Evolutionary conservation across 2,329 filamentous ascomycete species (phyloP), one percentile per base, ranked within the genome.

Genomic region (Diaporthe aspalathi): DNA sequence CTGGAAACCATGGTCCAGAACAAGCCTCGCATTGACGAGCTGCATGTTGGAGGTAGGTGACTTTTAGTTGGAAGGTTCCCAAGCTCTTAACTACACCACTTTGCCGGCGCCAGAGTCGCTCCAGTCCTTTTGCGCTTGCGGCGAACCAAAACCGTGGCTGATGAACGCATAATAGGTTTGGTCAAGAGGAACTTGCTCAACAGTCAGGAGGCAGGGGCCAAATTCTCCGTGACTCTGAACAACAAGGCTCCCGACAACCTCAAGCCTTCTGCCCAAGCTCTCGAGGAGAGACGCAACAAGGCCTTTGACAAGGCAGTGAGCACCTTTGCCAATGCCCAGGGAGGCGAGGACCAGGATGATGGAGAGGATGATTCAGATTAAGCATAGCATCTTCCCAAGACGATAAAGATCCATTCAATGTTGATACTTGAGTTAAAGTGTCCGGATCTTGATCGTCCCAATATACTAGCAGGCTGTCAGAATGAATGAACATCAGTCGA

Each of bases 331-430:
- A 73, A 74, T 50, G 71, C 74, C 20, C 67, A 70, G 52, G 70
- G 70, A 43, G 70, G 70, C 16, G 70, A 78, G 70, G 76, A 78
- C 27, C 45, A 76, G 56, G 75, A 70, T 67, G 75, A 76, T 22
- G 76, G 74, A n/a, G 74, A 75, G 62, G 76, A 76, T 70, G 76
- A 78, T 27, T 74, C 75, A 20, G 76, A 77, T 45, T 76, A 71
- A 38, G 45, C 35, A 7, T 12, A 12, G 2, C 35, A 7, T 14
- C 32, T 17, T 24, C n/a, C 11, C 20, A 2, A 2, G 17, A 6
- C 3, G n/a, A 47, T 22, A 12, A 50, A 14, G 60, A 6, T 14
- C 2, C 2, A 17, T 17, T 22, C 3, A 9, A n/a, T n/a, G n/a
- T n/a, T n/a, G n/a, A n/a, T 1, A 22, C 8, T 24, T 32, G 2